phyloP scores from a whole-genome alignment of 2,329 filamentous ascomycete species.

The Thelonectria discophora region DNA sequence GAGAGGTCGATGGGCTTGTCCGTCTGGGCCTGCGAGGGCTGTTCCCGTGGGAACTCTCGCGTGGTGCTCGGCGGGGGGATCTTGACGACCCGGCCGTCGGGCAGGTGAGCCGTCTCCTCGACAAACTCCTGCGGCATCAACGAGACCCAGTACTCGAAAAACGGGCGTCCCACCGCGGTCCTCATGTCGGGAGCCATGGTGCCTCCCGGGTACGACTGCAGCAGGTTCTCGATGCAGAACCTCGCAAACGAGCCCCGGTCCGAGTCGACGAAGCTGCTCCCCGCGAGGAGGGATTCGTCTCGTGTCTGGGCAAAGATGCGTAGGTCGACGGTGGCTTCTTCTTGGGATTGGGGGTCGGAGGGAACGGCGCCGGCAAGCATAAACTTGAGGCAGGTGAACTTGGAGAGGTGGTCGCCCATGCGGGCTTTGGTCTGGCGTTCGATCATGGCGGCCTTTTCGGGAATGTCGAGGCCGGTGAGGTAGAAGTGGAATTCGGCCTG shows the following conservation, averaged over 20 bases:
- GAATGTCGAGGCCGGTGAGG: constrained; percentile 52
- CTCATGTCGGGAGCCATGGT: constrained; percentile 51
- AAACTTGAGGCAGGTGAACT: constrained; percentile 47
- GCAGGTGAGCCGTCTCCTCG: constrained; percentile 27
- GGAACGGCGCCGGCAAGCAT: constrained; percentile 48
- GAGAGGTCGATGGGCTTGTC: constrained; percentile 25
- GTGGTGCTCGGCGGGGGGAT: constrained; percentile 27
- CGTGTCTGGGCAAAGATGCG: constrained; percentile 56
- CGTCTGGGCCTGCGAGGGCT: constrained; percentile 34
- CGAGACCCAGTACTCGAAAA: constrained; percentile 39
- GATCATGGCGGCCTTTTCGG: constrained; percentile 52
- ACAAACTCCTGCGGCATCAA: constrained; percentile 39
- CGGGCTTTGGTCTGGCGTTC: constrained; percentile 47
- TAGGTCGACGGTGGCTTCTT: constrained; percentile 57
- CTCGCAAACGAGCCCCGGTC: constrained; percentile 40
- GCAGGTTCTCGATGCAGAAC: constrained; percentile 36
- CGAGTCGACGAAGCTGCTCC: constrained; percentile 44
- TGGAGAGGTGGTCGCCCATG: constrained; percentile 47
- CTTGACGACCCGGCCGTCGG: constrained; percentile 23
- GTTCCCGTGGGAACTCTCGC: constrained; percentile 22
- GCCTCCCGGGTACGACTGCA: constrained; percentile 54
- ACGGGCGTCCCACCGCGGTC: constrained; percentile 46
- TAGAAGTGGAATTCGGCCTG: constrained; percentile 56
- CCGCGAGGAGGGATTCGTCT: constrained; percentile 44
- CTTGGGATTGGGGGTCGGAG: constrained; percentile 50